These are phyloP conservation scores for Jackrogersella minutella DNA, from an alignment of 495 filamentous ascomycete genomes.

Conservation along the genomic window DNA sequence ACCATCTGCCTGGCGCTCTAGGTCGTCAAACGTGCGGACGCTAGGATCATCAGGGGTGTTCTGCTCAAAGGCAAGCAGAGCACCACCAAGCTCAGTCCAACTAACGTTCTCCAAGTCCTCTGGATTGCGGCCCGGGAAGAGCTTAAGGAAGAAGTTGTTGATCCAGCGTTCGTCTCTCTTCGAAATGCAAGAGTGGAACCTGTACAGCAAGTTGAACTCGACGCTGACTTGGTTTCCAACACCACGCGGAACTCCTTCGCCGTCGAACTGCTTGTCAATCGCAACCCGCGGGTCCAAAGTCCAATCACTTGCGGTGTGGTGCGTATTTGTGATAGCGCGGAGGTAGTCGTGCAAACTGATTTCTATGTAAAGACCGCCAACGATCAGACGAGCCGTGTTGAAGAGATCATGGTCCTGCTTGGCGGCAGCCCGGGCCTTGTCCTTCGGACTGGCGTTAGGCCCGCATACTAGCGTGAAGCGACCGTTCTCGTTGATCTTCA, in stretches of 20 bases:
- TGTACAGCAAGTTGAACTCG: conserved; percentile 77
- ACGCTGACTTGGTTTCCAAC: conserved; percentile 79
- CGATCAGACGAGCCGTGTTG: conserved; percentile 77
- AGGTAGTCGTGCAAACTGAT: conserved; percentile 81
- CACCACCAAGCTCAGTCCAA: conserved; percentile 60
- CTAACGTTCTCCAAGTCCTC: conserved; percentile 60
- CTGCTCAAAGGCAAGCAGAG: conserved; percentile 61
- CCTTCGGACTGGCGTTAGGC: conserved; percentile 52
- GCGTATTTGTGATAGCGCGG: conserved; percentile 79
- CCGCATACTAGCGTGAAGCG: conserved; percentile 65
- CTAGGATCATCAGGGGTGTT: conserved; percentile 62
- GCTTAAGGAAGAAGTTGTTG: conserved; percentile 61
- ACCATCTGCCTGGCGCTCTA: conserved; percentile 64
- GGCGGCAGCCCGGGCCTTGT: conserved; percentile 59
- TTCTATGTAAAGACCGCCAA: conserved; percentile 79
- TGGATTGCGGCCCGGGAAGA: conserved; percentile 65
- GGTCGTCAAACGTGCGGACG: conserved; percentile 64
- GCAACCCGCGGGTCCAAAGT: conserved; percentile 75
- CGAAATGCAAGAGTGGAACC: conserved; percentile 76
- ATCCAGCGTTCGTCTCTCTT: conserved; percentile 73
- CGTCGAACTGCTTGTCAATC: conserved; percentile 58
- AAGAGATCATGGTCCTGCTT: conserved; percentile 83
- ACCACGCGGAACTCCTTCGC: conserved; percentile 67
- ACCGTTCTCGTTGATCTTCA: conserved; percentile 79
- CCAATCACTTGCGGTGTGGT: conserved; percentile 75